Evolutionary conservation across 2,329 filamentous ascomycete genomes (phyloP).

Genomic region (Periglandula ipomoeae): DNA sequence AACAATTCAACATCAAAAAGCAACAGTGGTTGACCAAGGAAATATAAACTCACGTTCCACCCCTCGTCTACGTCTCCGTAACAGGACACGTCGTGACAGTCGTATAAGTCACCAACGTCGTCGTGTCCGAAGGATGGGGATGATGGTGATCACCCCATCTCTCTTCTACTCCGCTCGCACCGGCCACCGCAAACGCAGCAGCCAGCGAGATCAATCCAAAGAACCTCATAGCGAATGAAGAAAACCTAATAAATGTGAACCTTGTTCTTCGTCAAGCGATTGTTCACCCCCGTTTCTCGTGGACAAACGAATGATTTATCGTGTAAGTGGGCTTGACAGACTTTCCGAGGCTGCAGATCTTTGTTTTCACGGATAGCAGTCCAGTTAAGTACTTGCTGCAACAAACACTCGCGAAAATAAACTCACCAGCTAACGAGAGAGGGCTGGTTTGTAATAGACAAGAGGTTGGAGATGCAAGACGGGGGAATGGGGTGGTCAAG

Average conservation of each 20-base stretch:
- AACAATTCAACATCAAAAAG: background rate
- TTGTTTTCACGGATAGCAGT: background rate
- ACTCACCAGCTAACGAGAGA: background rate
- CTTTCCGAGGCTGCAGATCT: background rate
- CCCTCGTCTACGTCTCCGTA: conserved; percentile 30
- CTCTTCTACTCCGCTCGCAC: conserved; percentile 1
- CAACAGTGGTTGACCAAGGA: too few relatives aligned
- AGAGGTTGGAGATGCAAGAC: background rate
- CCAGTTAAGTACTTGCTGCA: background rate
- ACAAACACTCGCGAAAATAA: background rate
- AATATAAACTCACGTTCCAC: conserved; percentile 28
- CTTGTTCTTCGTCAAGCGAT: too few relatives aligned
- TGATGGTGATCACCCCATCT: background rate
- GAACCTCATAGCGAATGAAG: background rate
- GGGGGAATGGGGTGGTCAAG: background rate
- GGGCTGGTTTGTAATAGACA: background rate
- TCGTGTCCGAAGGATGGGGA: conserved; percentile 2
- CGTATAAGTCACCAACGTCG: conserved; percentile 26
- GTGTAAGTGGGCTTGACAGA: background rate
- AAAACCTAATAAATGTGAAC: background rate
- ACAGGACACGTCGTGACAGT: conserved; percentile 37
- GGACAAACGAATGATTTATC: background rate
- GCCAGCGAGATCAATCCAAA: conserved; percentile 7
- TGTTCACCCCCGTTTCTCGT: background rate
- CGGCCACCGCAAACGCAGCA: conserved; percentile 6